Conservation (phyloP, 179 eudicot genomes). For the Actinidia chinensis region DNA sequence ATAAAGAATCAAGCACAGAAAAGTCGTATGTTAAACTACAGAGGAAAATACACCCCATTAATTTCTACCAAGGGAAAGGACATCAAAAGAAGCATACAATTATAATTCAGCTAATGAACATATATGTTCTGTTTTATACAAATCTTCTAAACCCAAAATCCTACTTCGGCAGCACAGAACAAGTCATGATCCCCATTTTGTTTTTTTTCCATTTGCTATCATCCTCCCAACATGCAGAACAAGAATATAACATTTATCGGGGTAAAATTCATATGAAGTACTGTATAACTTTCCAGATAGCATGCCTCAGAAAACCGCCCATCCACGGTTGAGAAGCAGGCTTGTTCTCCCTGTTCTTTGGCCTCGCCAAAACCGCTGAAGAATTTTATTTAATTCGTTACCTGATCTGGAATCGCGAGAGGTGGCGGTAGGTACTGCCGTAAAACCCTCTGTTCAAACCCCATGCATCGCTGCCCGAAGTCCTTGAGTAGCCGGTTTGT, state of each 20-base stretch:
- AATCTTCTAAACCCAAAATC: not conserved
- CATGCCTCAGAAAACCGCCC: constrained; percentile 77
- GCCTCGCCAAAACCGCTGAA: constrained; percentile 53
- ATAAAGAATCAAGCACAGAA: not conserved
- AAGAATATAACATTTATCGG: not conserved
- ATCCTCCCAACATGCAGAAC: not conserved
- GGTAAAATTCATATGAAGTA: constrained; percentile 7
- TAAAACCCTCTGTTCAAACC: constrained; percentile 70
- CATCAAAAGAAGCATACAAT: not conserved
- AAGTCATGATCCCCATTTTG: not conserved
- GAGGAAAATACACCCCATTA: not conserved
- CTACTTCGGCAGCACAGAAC: not conserved
- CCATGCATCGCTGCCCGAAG: constrained; percentile 51
- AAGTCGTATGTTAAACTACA: not conserved
- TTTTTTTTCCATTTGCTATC: too few relatives aligned
- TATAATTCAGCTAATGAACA: not conserved
- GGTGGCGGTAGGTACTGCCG: constrained; percentile 59
- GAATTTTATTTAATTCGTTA: constrained; percentile 45
- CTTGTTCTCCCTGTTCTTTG: constrained; percentile 59
- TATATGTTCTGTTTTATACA: not conserved
- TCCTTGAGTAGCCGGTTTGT: constrained; percentile 38
- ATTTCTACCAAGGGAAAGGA: not conserved
- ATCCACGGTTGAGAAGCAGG: constrained; percentile 82
- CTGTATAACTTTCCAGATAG: not conserved
- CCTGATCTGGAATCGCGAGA: constrained; percentile 42